phyloP scores from a whole-genome alignment of 257 asterid species.

The Scutellaria galericulata region DNA sequence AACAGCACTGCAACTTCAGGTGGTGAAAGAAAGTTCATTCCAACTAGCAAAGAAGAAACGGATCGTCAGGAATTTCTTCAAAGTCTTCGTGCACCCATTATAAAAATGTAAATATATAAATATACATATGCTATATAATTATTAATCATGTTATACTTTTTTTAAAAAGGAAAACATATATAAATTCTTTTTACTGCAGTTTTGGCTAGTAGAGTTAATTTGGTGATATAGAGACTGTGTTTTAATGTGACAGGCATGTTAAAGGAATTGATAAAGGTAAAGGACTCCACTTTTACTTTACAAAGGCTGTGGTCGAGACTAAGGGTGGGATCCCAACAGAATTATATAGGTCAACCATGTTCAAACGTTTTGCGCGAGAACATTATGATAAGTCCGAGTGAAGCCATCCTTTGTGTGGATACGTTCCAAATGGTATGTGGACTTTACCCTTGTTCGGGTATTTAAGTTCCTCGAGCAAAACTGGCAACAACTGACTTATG shows the following conservation, averaged over 20 bases:
- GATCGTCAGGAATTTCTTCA: neutral
- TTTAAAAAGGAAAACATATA: no score
- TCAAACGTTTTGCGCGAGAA: constrained; percentile 13
- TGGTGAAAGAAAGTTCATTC: constrained; percentile 3
- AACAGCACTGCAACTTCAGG: neutral
- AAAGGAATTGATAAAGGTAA: constrained; percentile 41
- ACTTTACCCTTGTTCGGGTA: constrained; percentile 37
- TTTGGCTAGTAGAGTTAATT: no score
- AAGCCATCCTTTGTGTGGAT: constrained; percentile 42
- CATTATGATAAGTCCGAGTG: constrained; percentile 37
- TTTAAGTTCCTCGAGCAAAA: constrained; percentile 40
- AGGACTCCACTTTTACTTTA: constrained; percentile 37
- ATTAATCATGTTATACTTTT: neutral
- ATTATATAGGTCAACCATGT: constrained; percentile 30
- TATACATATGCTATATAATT: no score
- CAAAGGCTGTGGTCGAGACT: constrained; percentile 26
- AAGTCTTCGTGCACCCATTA: neutral
- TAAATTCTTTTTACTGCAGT: no score
- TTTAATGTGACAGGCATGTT: constrained; percentile 28
- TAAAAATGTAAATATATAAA: neutral
- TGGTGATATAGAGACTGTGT: no score
- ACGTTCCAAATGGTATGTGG: constrained; percentile 46
- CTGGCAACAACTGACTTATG: constrained; percentile 39
- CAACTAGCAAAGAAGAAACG: neutral
- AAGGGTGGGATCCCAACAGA: constrained; percentile 33